A percentile compares a stretch with the other conserved stretches of the same genome.
phyloP scores from a whole-genome alignment of 768 basidiomycete species.

The Sarcodon sp. region DNA sequence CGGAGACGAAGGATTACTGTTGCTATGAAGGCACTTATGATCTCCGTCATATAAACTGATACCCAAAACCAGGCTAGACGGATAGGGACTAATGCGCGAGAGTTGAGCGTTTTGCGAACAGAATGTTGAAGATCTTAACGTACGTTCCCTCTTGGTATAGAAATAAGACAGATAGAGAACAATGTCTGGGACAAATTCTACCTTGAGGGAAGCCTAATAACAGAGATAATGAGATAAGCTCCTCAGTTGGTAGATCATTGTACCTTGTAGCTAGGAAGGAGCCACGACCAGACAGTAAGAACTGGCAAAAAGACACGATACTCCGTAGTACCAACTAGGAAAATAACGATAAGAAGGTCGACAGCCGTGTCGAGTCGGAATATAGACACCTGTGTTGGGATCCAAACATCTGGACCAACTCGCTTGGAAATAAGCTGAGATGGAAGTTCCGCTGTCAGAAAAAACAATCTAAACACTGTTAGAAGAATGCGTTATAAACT shows the following conservation, averaged over 20 bases:
- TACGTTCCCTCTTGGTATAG: slow-evolving; percentile 44
- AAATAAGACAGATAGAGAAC: slow-evolving; percentile 56
- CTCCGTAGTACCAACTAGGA: slow-evolving; percentile 43
- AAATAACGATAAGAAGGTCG: background rate
- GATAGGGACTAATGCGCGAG: slow-evolving; percentile 31
- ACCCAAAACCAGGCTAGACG: slow-evolving; percentile 64
- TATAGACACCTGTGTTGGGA: slow-evolving; percentile 36
- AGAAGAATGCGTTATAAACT: background rate
- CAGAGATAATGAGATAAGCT: background rate
- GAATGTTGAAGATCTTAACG: slow-evolving; percentile 8
- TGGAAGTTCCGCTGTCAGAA: slow-evolving; percentile 38
- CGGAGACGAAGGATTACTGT: slow-evolving; percentile 45
- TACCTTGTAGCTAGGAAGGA: slow-evolving; percentile 44
- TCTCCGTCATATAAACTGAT: slow-evolving; percentile 39
- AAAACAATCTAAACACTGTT: slow-evolving; percentile 9
- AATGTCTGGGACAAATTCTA: slow-evolving; percentile 50
- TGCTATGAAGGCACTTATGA: slow-evolving; percentile 50
- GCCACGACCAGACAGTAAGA: slow-evolving; percentile 37
- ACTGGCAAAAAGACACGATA: slow-evolving; percentile 41
- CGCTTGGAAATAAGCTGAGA: slow-evolving; percentile 59
- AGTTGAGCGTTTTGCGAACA: background rate
- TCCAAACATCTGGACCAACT: slow-evolving; percentile 56
- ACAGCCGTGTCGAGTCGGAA: background rate
- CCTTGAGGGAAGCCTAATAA: slow-evolving; percentile 50
- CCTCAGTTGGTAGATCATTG: background rate